Base-by-base conservation (phyloP, 169 alveolate species). In the Theileria luwenshuni region DNA sequence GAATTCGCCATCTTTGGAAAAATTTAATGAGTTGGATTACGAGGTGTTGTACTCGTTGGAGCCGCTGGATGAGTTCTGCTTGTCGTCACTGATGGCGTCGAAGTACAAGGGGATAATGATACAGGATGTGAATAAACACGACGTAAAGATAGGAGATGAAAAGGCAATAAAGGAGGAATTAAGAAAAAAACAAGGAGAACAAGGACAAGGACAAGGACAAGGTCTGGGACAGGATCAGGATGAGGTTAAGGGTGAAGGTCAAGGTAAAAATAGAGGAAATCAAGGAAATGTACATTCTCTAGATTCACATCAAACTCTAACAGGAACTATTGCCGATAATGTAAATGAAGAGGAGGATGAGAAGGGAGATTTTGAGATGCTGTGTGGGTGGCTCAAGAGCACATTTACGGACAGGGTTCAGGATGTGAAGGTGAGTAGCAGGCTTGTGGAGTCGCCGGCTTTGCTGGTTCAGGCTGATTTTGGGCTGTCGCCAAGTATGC, bases 401-500 rank as follows among this genome's bases (percentile, higher is more conserved):
- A 83, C 84, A 32, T 86, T 94, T 65, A 91, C 93, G 32, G 93
- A 92, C 49, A 86, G 86, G 51, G 92, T 96, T 33, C 97, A 96
- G 56, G 93, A 93, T 58, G 98, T 96, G 54, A 85, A 85, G 48
- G 80, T 96, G 43, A 91, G 97, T 51, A 90, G 80, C 69, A 92
- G 98, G 73, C 92, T 96, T 30, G 93, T 90, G n/a, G 94, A 93
- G 74, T 94, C 96, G 19, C 98, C 99, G 28, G 94, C 94, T 32
- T 91, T 93, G 33, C 85, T 96, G 74, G 96, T 94, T 56, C 96
- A 96, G 19, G 90, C 97, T 1, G 98, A 96, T 84, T 90, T 94
- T 63, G 98, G 99, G 6, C 92, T 95, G 61, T 95, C 99, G 8
- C 99, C 99, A 21, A 86, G 94, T 49, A 96, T 97, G 99, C 98